Evolutionary conservation across 2,329 filamentous ascomycete genomes (phyloP).

Genomic region (Fusarium sp.): DNA sequence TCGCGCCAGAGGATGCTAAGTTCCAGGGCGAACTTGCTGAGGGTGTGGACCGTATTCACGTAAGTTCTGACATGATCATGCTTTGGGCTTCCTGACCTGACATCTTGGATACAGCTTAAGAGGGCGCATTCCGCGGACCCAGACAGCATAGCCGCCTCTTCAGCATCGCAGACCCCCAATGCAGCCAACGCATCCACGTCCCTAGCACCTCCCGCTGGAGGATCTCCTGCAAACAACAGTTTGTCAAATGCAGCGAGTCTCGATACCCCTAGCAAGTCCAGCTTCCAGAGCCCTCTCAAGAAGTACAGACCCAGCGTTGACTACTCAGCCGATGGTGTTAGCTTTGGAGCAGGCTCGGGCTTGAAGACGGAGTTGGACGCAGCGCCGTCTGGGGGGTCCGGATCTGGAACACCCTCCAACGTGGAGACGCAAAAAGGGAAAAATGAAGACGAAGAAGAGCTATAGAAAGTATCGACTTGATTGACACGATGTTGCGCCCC

Average conservation of each 20-base stretch:
- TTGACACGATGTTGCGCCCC: constrained; percentile 6
- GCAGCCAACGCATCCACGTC: constrained; percentile 58
- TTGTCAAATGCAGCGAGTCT: constrained; percentile 24
- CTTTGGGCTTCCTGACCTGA: constrained; percentile 8
- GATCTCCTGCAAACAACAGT: constrained; percentile 26
- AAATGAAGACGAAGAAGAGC: constrained; percentile 54
- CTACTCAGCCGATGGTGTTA: constrained; percentile 42
- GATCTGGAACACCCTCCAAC: constrained; percentile 36
- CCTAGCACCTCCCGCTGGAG: constrained; percentile 26
- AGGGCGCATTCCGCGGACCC: constrained; percentile 81
- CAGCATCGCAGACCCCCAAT: constrained; percentile 52
- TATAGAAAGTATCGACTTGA: constrained; percentile 42
- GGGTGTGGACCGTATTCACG: constrained; percentile 84
- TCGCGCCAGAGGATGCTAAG: constrained; percentile 77
- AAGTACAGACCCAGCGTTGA: constrained; percentile 73
- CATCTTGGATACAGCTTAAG: constrained; percentile 70
- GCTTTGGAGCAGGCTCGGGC: constrained; percentile 44
- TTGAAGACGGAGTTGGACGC: constrained; percentile 52
- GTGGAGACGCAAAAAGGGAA: constrained; percentile 42
- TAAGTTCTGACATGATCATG: constrained; percentile 54
- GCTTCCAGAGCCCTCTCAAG: constrained; percentile 78
- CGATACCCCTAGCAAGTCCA: constrained; percentile 52
- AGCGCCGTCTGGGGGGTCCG: constrained; percentile 42
- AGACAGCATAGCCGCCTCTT: constrained; percentile 56
- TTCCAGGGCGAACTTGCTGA: constrained; percentile 81